Base-by-base conservation (phyloP, 495 filamentous ascomycete species). In the Pyrenula massariospora region DNA sequence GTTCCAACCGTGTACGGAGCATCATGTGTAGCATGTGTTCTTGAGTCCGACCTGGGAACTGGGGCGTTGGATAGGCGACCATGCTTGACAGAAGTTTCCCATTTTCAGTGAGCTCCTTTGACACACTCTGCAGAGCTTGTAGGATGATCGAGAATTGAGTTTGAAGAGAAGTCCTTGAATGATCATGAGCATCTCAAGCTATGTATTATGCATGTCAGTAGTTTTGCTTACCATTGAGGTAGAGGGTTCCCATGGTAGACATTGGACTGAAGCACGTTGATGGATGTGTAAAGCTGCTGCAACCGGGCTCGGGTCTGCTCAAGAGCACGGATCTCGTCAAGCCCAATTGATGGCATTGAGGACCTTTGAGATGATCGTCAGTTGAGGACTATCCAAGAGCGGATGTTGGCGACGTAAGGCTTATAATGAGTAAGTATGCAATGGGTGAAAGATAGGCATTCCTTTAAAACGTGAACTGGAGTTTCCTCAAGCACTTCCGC, bases 1-100 rank as follows among this genome's bases (percentile, higher is more conserved):
- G 86, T 54, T 91, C 87, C 21, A 87, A 78, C 66, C 91, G 92
- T 69, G 92, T 93, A 20, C 89, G 82, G 21, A 93, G 70, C 1
- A 94, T 70, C 55, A 81, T 74, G 5, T 77, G 68, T 1, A 92
- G 78, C 2, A 84, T 69, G 49, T 62, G 68, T 51, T 85, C 81
- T 63, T 91, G 81, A 10, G 80, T 84, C 49, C 82, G 82, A 11
- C 84, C 81, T 10, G 88, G 88, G 70, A 85, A 91, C 55, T 83
- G 81, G 3, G 89, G 86, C 2, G 82, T 78, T 1, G 89, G 89
- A 67, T 90, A 89, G 51, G 84, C 79, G 60, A 80, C 80, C 52
- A 85, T 66, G 19, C 79, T 78, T 54, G 74, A 70, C 49, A 91
- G 77, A 52, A 87, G 76, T 22, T 78, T 77, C 53, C 78, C 65